These are phyloP conservation scores for Clonostachys rhizophaga DNA, from an alignment of 2,329 filamentous ascomycete species.

Conservation along the genomic window DNA sequence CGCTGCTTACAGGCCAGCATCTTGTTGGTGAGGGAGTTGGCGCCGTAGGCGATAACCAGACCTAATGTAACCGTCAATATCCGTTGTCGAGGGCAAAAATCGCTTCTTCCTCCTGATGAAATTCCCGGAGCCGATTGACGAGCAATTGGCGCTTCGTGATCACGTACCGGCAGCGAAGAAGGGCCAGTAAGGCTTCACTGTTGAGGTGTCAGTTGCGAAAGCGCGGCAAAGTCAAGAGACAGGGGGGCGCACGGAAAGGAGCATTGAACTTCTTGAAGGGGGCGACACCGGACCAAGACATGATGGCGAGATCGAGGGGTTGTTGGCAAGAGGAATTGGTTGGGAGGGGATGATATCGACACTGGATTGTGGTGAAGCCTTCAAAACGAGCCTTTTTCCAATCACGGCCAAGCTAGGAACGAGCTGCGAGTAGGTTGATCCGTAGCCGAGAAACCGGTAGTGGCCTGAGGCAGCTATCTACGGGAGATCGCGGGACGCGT, in stretches of 20 bases:
- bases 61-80: constrained; percentile 45
- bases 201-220: constrained; percentile 11
- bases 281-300: constrained; percentile 66
- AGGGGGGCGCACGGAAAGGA: constrained; percentile 63
- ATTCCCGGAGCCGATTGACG: background rate
- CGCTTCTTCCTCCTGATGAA: background rate
- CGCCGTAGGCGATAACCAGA: constrained; percentile 80
- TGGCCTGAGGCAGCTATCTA: constrained; percentile 16
- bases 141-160: constrained; percentile 6
- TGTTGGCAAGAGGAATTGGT: constrained; percentile 14
- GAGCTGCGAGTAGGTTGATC: constrained; percentile 23
- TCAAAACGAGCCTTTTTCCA: constrained; percentile 33
- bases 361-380: constrained; percentile 21
- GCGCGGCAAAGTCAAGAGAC: constrained; percentile 1
- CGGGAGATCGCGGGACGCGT: background rate
- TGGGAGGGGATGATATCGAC: constrained; percentile 26
- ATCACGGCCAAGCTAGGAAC: constrained; percentile 14
- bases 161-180: constrained; percentile 92
- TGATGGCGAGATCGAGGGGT: constrained; percentile 40
- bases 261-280: constrained; percentile 76
- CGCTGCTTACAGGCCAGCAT: constrained; percentile 66
- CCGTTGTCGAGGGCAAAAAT: background rate
- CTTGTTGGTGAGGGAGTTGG: constrained; percentile 77
- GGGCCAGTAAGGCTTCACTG: constrained; percentile 86
- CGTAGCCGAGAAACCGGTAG: constrained; percentile 19